phyloP scores from a whole-genome alignment of 495 filamentous ascomycete species.

The Thermochaetoides thermophila region DNA sequence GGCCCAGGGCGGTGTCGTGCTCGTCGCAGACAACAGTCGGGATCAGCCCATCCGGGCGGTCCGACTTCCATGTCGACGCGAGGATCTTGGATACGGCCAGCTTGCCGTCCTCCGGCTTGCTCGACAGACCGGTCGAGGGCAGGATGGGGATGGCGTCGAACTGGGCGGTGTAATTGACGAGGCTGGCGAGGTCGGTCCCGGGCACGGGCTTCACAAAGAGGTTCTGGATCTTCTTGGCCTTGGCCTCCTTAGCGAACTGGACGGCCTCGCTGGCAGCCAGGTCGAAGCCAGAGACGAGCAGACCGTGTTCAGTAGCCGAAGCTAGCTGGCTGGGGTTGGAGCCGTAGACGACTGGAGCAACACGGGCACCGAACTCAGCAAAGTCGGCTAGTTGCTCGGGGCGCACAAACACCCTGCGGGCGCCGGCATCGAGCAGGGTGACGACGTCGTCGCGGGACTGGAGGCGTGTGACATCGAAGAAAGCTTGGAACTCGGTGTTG shows the following conservation, averaged over 20 bases:
- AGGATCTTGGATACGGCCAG: constrained; percentile 57
- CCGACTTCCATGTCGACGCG: constrained; percentile 54
- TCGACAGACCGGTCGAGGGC: constrained; percentile 53
- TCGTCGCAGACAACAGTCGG: constrained; percentile 85
- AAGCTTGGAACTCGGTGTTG: constrained; percentile 50
- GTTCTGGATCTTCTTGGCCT: constrained; percentile 28
- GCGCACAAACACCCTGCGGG: constrained; percentile 71
- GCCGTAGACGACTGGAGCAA: constrained; percentile 26
- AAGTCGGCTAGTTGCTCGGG: constrained; percentile 41
- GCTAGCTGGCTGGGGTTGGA: constrained; percentile 13
- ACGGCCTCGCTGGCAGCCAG: constrained; percentile 22
- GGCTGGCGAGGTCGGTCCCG: constrained; percentile 32
- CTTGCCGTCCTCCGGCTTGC: constrained; percentile 39
- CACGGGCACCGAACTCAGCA: constrained; percentile 27
- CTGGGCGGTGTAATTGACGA: constrained; percentile 37
- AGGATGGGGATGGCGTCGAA: constrained; percentile 61
- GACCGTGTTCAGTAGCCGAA: constrained; percentile 23
- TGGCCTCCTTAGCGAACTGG: constrained; percentile 30
- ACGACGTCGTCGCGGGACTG: constrained; percentile 53
- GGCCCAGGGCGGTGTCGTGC: constrained; percentile 64
- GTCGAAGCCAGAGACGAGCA: constrained; percentile 34
- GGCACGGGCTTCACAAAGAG: constrained; percentile 31
- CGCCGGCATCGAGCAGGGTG: constrained; percentile 71
- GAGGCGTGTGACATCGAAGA: constrained; percentile 63
- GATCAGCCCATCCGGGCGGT: constrained; percentile 69